These are phyloP conservation scores for Diaporthe longicolla DNA, from an alignment of 2,329 filamentous ascomycete genomes.

Conservation along the genomic window DNA sequence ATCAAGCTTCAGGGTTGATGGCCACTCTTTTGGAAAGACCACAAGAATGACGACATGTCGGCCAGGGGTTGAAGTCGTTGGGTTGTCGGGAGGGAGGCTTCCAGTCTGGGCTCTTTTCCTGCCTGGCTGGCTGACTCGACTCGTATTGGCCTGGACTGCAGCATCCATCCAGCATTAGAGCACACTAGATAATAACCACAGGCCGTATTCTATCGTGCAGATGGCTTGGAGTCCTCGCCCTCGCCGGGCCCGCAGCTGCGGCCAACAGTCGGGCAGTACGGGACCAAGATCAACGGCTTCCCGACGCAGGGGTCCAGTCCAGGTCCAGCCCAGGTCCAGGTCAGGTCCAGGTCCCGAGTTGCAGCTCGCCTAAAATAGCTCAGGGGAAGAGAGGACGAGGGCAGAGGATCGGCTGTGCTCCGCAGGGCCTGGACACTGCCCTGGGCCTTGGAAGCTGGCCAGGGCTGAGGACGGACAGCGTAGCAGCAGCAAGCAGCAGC, in stretches of 20 bases:
- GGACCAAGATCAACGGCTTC: conserved; percentile 14
- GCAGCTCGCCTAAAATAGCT: conserved; percentile 34
- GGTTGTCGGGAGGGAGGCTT: not conserved
- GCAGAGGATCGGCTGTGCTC: conserved; percentile 9
- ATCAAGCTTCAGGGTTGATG: not conserved
- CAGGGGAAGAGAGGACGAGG: conserved; percentile 21
- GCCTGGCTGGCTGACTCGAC: not conserved
- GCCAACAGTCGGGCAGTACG: not conserved
- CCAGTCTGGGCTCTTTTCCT: not conserved
- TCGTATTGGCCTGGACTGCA: conserved; percentile 19
- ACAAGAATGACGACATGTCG: conserved; percentile 16
- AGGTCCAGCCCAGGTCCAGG: conserved; percentile 14
- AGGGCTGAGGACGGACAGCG: conserved; percentile 25
- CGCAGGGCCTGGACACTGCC: conserved; percentile 4
- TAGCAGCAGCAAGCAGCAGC: not conserved
- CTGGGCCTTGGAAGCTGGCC: conserved; percentile 26
- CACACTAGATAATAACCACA: conserved; percentile 21
- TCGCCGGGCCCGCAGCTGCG: not conserved
- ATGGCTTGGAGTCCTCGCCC: not conserved
- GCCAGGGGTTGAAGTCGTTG: conserved; percentile 6
- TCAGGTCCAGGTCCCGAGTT: not conserved
- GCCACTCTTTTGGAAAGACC: not conserved
- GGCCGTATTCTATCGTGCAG: conserved; percentile 11
- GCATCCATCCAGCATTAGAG: not conserved
- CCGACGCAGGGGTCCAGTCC: conserved; percentile 24